Evolutionary conservation across 2,329 filamentous ascomycete species (phyloP), one percentile per base, ranked within the genome.

Genomic region (Verticillium dahliae): DNA sequence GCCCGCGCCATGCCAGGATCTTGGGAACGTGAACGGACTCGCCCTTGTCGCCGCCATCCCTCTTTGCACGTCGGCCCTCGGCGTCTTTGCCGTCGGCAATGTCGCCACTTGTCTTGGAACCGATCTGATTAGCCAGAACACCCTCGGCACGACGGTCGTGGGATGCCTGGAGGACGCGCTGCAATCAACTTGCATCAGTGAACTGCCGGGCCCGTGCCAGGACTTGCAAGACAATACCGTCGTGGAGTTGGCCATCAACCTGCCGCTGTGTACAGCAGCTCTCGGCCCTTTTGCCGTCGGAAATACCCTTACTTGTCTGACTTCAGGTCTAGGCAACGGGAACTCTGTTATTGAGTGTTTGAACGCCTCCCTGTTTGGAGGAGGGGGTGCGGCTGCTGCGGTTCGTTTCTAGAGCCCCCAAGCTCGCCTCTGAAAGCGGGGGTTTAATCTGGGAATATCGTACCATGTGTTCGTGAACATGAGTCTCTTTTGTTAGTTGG

Each of bases 31-130:
- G 3, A 15, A 22, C 18, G 57, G 57, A 4, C 38, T 58, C 3
- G 57, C 57, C 6, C 57, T 45, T n/a, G 31, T 59, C 14, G 34
- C 57, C 7, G 57, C 57, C 13, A 31, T 59, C 6, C 57, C 57
- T 13, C 34, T 39, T 10, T 52, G 39, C 33, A 31, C 31, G 10
- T 14, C n/a, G 37, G 57, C 57, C 14, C 39, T 59, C 35, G 39
- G 57, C n/a, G n/a, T 39, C 37, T 59, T 59, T 27, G 57, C 57
- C 39, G 38, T 59, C 22, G 57, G 57, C 7, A 59, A 59, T 15
- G 27, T 15, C 39, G 57, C 38, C 4, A 18, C 22, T 31, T 59
- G 57, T 34, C 39, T 59, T 7, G 27, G n/a, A 5, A 59, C 57
- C 6, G 54, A 56, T 34, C 27, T 35, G 27, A 34, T 56, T 9